Percentiles rank a stretch among this genome's conserved stretches.
Evolutionary conservation across 2,329 filamentous ascomycete species (phyloP).

Genomic region (Colletotrichum gloeosporioides): DNA sequence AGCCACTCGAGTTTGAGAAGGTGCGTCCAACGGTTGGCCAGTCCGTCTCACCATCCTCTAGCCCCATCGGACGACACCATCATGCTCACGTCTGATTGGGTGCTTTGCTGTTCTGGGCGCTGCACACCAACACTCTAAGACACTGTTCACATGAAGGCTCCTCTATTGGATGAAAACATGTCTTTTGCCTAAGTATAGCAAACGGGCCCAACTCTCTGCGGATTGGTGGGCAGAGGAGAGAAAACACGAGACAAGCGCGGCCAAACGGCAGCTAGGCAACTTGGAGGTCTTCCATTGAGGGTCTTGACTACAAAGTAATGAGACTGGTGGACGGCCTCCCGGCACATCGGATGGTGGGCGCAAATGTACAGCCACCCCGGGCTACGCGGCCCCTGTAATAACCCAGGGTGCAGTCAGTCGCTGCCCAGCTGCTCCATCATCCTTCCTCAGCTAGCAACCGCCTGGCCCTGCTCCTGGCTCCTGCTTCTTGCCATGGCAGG

Average conservation of each 20-base stretch:
- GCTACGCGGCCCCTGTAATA: constrained; percentile 7
- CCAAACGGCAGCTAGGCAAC: neutral
- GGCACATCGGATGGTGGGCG: constrained; percentile 16
- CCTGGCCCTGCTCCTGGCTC: neutral
- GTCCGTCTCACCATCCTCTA: constrained; percentile 13
- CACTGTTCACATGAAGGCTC: neutral
- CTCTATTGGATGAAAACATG: neutral
- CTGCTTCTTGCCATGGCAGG: neutral
- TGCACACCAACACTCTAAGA: neutral
- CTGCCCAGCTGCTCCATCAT: neutral
- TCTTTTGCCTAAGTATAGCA: neutral
- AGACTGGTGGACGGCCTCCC: constrained; percentile 3
- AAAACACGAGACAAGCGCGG: neutral
- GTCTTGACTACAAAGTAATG: neutral
- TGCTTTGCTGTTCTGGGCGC: neutral
- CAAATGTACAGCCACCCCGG: constrained; percentile 2
- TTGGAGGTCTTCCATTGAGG: neutral
- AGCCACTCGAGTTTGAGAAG: constrained; percentile 16
- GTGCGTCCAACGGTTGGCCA: neutral
- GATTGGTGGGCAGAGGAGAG: neutral
- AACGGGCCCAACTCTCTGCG: neutral
- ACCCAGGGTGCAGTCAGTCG: neutral
- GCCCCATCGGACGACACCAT: neutral
- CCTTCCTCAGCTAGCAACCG: neutral
- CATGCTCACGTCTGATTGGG: neutral